Percentiles rank a stretch among this genome's conserved stretches.
These are phyloP conservation scores for Apiospora phragmitis DNA, from an alignment of 2,329 filamentous ascomycete genomes.

Conservation along the genomic window DNA sequence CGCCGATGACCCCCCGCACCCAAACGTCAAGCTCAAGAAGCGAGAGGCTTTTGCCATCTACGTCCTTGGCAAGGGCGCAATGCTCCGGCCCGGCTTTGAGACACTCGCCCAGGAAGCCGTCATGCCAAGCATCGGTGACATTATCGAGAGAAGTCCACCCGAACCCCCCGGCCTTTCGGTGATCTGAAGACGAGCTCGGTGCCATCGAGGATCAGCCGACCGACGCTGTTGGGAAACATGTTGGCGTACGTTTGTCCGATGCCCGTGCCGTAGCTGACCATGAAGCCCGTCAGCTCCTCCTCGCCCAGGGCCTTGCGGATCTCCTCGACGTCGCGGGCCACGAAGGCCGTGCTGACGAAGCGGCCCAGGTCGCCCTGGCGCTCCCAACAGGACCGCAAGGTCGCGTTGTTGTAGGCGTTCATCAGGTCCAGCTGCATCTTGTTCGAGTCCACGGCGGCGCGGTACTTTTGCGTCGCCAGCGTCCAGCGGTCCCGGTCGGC, in stretches of 20 bases:
- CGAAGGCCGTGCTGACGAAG: constrained; percentile 47
- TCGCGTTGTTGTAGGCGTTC: constrained; percentile 48
- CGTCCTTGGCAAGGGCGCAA: constrained; percentile 43
- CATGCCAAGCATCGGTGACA: constrained; percentile 47
- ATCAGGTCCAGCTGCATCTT: constrained; percentile 41
- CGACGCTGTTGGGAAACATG: constrained; percentile 50
- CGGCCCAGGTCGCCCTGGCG: constrained; percentile 45
- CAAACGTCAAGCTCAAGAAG: constrained; percentile 38
- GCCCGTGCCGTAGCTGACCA: constrained; percentile 53
- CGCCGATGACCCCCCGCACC: constrained; percentile 39
- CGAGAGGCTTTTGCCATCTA: constrained; percentile 30
- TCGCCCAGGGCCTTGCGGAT: constrained; percentile 47
- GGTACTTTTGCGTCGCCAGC: constrained; percentile 39
- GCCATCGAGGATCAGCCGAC: constrained; percentile 50
- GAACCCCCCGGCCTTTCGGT: constrained; percentile 46
- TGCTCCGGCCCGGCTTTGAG: constrained; percentile 46
- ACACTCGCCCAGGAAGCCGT: constrained; percentile 53
- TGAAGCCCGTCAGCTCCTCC: constrained; percentile 48
- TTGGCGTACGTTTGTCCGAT: constrained; percentile 53
- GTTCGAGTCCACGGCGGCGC: constrained; percentile 35
- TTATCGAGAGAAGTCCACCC: constrained; percentile 50
- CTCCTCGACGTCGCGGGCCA: constrained; percentile 49
- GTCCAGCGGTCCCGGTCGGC: constrained; percentile 49
- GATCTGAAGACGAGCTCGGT: constrained; percentile 49
- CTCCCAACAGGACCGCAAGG: constrained; percentile 44